Conservation (phyloP, 1,139 yeast genomes). For the Yamadazyma triangularis region DNA sequence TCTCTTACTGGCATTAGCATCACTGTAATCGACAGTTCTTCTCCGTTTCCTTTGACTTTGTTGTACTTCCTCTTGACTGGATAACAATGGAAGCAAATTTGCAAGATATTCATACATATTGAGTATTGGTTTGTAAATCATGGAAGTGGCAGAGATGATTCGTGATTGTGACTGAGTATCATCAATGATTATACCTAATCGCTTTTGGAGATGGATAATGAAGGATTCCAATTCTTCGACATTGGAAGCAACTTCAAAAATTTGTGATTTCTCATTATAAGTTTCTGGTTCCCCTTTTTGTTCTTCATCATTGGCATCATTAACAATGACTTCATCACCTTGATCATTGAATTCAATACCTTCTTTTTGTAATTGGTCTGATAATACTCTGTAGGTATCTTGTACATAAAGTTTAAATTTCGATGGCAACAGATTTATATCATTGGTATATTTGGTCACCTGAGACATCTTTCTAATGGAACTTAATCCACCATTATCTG, state of each 20-base stretch:
- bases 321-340: slow-evolving; percentile 30
- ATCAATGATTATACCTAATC: not conserved
- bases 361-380: slow-evolving; percentile 21
- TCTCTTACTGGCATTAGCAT: slow-evolving; percentile 4
- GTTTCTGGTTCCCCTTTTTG: slow-evolving; percentile 4
- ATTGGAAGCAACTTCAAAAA: slow-evolving; percentile 45
- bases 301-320: no score
- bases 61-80: slow-evolving; percentile 7
- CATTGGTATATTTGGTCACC: slow-evolving; percentile 16
- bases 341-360: slow-evolving; percentile 34
- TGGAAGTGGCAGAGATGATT: slow-evolving; percentile 19
- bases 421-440: slow-evolving; percentile 24
- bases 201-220: not conserved
- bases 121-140: slow-evolving; percentile 23
- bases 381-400: slow-evolving; percentile 38
- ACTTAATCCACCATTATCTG: slow-evolving; percentile 35
- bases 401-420: slow-evolving; percentile 48
- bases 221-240: slow-evolving; percentile 28
- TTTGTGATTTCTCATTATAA: slow-evolving; percentile 14
- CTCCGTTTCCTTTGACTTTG: slow-evolving; percentile 8
- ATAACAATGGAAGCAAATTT: slow-evolving; percentile 18
- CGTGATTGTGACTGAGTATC: not conserved
- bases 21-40: slow-evolving; percentile 10
- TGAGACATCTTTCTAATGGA: slow-evolving; percentile 30
- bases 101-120: slow-evolving; percentile 24